Evolutionary conservation across 768 basidiomycete genomes (phyloP).

Genomic region (Tremella fuciformis): DNA sequence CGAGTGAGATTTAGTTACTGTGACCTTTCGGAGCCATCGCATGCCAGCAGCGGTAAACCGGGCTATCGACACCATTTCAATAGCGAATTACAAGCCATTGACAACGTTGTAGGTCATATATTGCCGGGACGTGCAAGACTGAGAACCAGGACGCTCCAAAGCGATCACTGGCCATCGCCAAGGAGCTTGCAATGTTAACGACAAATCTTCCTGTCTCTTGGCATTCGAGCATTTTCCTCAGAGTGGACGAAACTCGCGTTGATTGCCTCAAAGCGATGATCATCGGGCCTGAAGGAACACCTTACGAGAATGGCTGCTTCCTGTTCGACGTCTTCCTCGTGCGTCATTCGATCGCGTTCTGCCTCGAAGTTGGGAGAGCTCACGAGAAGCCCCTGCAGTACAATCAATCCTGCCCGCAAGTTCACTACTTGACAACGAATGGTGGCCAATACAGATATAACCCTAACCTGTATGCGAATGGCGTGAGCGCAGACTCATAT

Average conservation of each 20-base stretch:
- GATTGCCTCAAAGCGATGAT: constrained; percentile 49
- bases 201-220: constrained; percentile 92
- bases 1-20: constrained; percentile 85
- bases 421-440: constrained; percentile 62
- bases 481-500: constrained; percentile 25
- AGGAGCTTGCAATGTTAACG: constrained; percentile 92
- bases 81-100: constrained; percentile 14
- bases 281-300: constrained; percentile 89
- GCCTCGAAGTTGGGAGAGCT: not conserved
- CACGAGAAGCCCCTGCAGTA: constrained; percentile 59
- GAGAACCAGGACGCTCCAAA: constrained; percentile 68
- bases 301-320: constrained; percentile 84
- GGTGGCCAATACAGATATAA: constrained; percentile 65
- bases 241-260: constrained; percentile 68
- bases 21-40: constrained; percentile 64
- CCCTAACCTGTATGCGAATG: constrained; percentile 79
- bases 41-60: not conserved
- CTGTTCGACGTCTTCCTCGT: constrained; percentile 85
- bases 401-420: constrained; percentile 76
- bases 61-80: constrained; percentile 30
- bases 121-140: not conserved
- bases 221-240: constrained; percentile 87
- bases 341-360: not conserved
- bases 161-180: constrained; percentile 88
- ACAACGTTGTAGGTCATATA: constrained; percentile 14